Evolutionary conservation across 1,284 basidiomycete species (phyloP).

Genomic region (Fistulina hepatica): DNA sequence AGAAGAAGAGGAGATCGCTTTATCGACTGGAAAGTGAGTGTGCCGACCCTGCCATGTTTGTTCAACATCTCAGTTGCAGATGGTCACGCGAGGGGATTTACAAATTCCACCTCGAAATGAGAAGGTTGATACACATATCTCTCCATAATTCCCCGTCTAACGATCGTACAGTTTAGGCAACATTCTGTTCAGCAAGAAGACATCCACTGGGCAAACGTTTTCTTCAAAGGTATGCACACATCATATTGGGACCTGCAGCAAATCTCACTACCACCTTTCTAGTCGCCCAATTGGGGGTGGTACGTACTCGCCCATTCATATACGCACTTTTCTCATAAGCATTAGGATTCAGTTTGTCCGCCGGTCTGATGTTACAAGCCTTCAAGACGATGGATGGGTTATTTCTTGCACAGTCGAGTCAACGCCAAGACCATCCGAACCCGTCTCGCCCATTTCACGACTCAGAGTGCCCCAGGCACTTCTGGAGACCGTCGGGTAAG

Average conservation of each 20-base stretch:
- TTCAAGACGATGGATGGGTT: conserved; percentile 57
- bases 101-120: conserved; percentile 78
- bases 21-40: conserved; percentile 46
- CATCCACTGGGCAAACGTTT: too few species aligned
- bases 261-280: too few species aligned
- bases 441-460: conserved; percentile 32
- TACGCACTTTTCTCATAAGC: too few species aligned
- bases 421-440: conserved; percentile 43
- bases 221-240: too few species aligned
- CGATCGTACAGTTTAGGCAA: conserved; percentile 3
- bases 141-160: conserved; percentile 2
- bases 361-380: too few species aligned
- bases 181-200: conserved; percentile 61
- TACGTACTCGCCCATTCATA: too few species aligned
- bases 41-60: not conserved
- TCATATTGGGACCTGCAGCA: too few species aligned
- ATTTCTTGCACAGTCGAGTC: conserved; percentile 75
- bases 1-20: conserved; percentile 59
- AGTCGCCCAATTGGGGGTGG: too few species aligned
- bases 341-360: too few species aligned
- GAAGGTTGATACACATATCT: conserved; percentile 35
- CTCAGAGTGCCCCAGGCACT: conserved; percentile 52
- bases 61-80: conserved; percentile 24
- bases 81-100: conserved; percentile 79
- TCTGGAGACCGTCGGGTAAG: conserved; percentile 61